phyloP scores from a whole-genome alignment of 495 filamentous ascomycete genomes.

The Penicillium bialowiezense region DNA sequence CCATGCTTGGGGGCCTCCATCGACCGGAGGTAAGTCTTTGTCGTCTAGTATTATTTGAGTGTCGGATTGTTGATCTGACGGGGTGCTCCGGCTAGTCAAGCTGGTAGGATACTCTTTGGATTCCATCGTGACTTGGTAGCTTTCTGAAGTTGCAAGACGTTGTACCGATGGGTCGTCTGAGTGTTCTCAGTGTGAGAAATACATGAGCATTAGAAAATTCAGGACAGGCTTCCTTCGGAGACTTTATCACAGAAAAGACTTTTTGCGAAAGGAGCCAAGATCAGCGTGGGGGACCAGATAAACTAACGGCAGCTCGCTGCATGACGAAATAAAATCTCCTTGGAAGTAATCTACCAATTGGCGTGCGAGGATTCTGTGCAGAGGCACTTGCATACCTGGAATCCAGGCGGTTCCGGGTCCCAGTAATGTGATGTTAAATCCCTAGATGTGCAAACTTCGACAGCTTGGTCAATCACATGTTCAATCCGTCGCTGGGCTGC shows the following conservation, averaged over 20 bases:
- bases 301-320: conserved; percentile 1
- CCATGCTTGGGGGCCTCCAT: conserved; percentile 63
- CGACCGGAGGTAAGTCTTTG: conserved; percentile 46
- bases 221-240: not conserved
- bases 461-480: not conserved
- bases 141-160: not conserved
- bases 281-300: not conserved
- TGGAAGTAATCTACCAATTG: not conserved
- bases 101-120: conserved; percentile 9
- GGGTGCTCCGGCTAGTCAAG: conserved; percentile 1
- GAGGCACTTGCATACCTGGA: conserved; percentile 12
- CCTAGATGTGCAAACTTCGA: conserved; percentile 10
- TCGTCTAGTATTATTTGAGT: not conserved
- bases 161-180: not conserved
- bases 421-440: conserved; percentile 15
- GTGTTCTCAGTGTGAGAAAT: not conserved
- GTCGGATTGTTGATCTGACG: conserved; percentile 5
- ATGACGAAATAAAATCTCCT: conserved; percentile 15
- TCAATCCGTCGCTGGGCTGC: not conserved
- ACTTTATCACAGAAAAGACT: not conserved
- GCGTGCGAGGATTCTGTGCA: not conserved
- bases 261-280: not conserved
- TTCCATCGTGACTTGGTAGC: not conserved
- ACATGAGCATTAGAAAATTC: not conserved
- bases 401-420: conserved; percentile 7